These are phyloP conservation scores for Mycena rebaudengoi DNA, from an alignment of 768 basidiomycete species.

Conservation along the genomic window DNA sequence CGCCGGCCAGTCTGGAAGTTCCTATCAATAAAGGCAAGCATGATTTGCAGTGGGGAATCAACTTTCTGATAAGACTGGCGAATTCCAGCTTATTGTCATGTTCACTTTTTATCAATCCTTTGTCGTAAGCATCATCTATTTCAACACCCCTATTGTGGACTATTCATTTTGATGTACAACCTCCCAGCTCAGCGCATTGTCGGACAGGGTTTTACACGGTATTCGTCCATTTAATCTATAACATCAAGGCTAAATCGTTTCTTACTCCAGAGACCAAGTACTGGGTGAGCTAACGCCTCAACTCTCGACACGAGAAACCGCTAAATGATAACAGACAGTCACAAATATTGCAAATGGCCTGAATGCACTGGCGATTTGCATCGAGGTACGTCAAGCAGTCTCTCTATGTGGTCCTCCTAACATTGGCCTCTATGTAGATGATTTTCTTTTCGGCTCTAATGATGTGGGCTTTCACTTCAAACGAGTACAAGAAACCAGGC, in stretches of 20 bases:
- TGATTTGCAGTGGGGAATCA: too few species aligned
- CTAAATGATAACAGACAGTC: constrained; percentile 47
- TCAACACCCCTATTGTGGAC: neutral
- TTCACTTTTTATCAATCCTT: constrained; percentile 90
- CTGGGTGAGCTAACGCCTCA: constrained; percentile 52
- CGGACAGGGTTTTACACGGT: constrained; percentile 76
- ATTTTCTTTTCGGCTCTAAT: constrained; percentile 80
- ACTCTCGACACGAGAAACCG: neutral
- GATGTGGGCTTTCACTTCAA: constrained; percentile 83
- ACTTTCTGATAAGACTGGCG: too few species aligned
- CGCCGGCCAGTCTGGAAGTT: constrained; percentile 87
- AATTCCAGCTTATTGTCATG: constrained; percentile 84
- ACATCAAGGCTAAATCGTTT: constrained; percentile 1
- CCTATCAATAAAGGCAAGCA: constrained; percentile 87
- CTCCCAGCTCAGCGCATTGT: constrained; percentile 73
- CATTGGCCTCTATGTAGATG: constrained; percentile 61
- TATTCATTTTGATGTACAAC: neutral
- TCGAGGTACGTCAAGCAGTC: constrained; percentile 69
- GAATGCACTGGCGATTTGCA: constrained; percentile 81
- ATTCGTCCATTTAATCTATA: neutral
- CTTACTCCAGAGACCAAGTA: constrained; percentile 65
- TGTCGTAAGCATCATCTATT: constrained; percentile 55
- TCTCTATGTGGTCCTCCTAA: neutral
- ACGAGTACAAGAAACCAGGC: constrained; percentile 67
- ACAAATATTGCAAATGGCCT: constrained; percentile 88